A percentile compares a stretch with the other conserved stretches of the same genome.
Conservation (phyloP, 768 basidiomycete species). For the Phylloporus sp. region DNA sequence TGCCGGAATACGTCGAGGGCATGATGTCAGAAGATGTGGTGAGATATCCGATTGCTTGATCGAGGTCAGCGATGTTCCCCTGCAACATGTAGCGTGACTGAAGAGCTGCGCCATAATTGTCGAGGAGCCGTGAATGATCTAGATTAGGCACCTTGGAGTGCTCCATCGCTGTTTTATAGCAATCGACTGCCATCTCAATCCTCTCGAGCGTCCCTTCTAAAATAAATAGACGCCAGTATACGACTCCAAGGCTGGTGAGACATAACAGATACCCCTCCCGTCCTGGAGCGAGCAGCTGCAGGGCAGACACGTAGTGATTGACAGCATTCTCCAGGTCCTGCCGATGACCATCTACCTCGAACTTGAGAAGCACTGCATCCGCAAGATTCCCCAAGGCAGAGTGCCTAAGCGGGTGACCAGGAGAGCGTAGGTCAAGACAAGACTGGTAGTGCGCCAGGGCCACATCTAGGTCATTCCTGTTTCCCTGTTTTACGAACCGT, state of each 20-base stretch:
- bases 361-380: conserved; percentile 17
- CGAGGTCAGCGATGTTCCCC: conserved; percentile 19
- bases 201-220: conserved; percentile 10
- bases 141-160: conserved; percentile 14
- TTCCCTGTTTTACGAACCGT: conserved; percentile 14
- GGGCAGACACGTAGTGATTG: conserved; percentile 8
- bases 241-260: conserved; percentile 14
- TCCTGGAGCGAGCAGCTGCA: conserved; percentile 15
- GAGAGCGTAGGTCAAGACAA: conserved; percentile 21
- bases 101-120: conserved; percentile 18
- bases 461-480: conserved; percentile 15
- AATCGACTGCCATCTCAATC: conserved; percentile 20
- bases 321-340: conserved; percentile 24
- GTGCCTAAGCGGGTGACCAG: conserved; percentile 13
- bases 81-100: conserved; percentile 9
- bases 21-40: conserved; percentile 15
- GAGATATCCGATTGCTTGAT: conserved; percentile 21
- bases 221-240: conserved; percentile 2
- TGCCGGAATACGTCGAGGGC: no score
- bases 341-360: conserved; percentile 17
- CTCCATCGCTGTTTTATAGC: conserved; percentile 12
- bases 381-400: conserved; percentile 19
- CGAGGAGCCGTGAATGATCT: conserved; percentile 16
- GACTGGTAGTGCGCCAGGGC: conserved; percentile 13
- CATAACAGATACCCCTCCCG: conserved; percentile 5